Conservation (phyloP, 1,139 yeast genomes). For the Komagataea norvegica region DNA sequence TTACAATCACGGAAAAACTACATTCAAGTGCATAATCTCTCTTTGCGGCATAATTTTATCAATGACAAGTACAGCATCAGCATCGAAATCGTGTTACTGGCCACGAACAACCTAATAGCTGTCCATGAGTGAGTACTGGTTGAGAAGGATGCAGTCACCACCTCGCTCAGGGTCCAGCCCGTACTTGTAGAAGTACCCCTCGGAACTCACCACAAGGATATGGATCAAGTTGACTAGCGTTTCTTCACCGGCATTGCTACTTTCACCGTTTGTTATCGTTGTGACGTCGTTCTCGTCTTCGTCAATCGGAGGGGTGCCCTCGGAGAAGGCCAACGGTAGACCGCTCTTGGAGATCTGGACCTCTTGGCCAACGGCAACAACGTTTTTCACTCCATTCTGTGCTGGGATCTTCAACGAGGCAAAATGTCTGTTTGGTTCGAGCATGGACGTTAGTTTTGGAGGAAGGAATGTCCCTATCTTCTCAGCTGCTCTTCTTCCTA, state of each 20-base stretch:
- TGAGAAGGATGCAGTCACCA: slow-evolving; percentile 82
- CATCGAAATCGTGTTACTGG: no score
- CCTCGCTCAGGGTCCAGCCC: slow-evolving; percentile 86
- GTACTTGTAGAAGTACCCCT: slow-evolving; percentile 81
- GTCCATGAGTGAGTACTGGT: slow-evolving; percentile 50
- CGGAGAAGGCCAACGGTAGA: slow-evolving; percentile 22
- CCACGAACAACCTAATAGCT: slow-evolving; percentile 14
- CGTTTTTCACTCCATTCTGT: slow-evolving; percentile 54
- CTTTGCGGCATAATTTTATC: no score
- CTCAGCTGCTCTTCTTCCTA: slow-evolving; percentile 74
- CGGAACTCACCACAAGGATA: slow-evolving; percentile 79
- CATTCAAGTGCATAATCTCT: no score
- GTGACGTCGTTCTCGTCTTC: slow-evolving; percentile 1
- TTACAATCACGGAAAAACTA: no score
- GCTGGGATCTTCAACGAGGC: slow-evolving; percentile 85
- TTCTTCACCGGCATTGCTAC: slow-evolving; percentile 5
- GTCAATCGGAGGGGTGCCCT: slow-evolving; percentile 1
- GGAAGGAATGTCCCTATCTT: slow-evolving; percentile 87
- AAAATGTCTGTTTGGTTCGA: slow-evolving; percentile 91
- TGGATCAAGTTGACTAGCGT: slow-evolving; percentile 51
- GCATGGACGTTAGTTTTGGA: slow-evolving; percentile 73
- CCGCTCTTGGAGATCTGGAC: slow-evolving; percentile 27
- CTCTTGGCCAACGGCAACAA: slow-evolving; percentile 52
- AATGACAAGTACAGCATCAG: no score
- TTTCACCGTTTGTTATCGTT: not conserved